Percentiles rank a stretch among this genome's conserved stretches.
These are phyloP conservation scores for Pythium biforme DNA, from an alignment of 352 stramenopile genomes.

Conservation along the genomic window DNA sequence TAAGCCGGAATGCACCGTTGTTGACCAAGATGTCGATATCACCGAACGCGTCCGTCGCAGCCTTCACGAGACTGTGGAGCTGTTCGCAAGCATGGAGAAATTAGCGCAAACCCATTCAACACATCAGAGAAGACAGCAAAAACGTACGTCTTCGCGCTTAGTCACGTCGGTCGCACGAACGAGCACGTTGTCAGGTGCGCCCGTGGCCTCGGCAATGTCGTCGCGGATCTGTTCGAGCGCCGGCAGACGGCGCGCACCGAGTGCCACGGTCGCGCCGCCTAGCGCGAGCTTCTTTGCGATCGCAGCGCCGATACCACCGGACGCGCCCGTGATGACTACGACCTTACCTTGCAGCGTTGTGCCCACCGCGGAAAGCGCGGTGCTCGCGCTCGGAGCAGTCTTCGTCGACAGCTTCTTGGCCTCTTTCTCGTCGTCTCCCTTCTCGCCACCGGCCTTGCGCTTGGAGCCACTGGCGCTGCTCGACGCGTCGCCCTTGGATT, in stretches of 20 bases:
- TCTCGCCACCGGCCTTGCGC: conserved; percentile 7
- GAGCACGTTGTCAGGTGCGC: conserved; percentile 33
- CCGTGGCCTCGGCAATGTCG: conserved; percentile 32
- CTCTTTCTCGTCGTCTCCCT: background rate
- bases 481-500: background rate
- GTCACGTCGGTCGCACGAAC: conserved; percentile 67
- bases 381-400: conserved; percentile 6
- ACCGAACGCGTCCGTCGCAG: conserved; percentile 59
- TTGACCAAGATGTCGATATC: conserved; percentile 90
- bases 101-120: background rate
- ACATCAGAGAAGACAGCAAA: background rate
- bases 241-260: conserved; percentile 73
- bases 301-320: conserved; percentile 82
- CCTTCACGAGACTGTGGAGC: conserved; percentile 58
- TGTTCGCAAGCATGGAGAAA: conserved; percentile 2
- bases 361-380: background rate
- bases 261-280: conserved; percentile 76
- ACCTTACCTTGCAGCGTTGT: conserved; percentile 67
- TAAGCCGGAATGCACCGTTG: conserved; percentile 53
- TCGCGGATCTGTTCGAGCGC: conserved; percentile 49
- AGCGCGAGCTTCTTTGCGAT: conserved; percentile 73
- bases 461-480: conserved; percentile 11
- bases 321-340: conserved; percentile 86
- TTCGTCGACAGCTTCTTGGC: conserved; percentile 19
- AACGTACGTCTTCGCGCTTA: conserved; percentile 51